Base-by-base conservation (phyloP, 306 rosid species). In the Psophocarpus tetragonolobus region DNA sequence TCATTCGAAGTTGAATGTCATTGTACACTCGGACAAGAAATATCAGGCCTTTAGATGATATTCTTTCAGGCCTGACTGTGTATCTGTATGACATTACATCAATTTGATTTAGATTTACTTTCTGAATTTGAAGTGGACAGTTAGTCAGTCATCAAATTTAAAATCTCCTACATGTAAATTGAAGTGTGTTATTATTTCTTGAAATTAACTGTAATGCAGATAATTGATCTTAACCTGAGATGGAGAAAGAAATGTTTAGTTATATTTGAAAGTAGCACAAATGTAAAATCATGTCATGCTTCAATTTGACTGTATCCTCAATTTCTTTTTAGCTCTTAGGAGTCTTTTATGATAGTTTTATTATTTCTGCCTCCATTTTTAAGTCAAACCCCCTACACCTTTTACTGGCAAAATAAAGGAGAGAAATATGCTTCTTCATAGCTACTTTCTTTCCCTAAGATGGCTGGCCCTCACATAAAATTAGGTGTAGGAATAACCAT, bases 111-210 rank as follows among this genome's bases (percentile, higher is more conserved):
- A 11, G 44, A 27, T 39, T 21, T 2, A 66, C 20, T 73, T 32
- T 71, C 68, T 32, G 58, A 68, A 62, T 47, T 68, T 53, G 33
- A 74, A 27, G 64, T 17, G 51, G 62, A 39, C 58, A n/a, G 47
- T 24, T 50, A 33, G 73, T 56, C 39, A 17, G 18, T 58, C 56
- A 47, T 66, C 72, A 64, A 74, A 80, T 18, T 53, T n/a, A 35
- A 35, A 41, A 24, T 27, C 26, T 33, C n/a, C 30, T 29, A 12
- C 10, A 1, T 47, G 18, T 63, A 11, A 5, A 27, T 45, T n/a
- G 4, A 1, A 13, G 56, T 57, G 11, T 4, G 33, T 15, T 27
- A 15, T 50, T 58, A 20, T 68, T 26, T 20, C 78, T 62, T 60
- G 38, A 33, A 48, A 6, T 13, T 47, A 42, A 42, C 47, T 8